These are phyloP conservation scores for Suillus americanus DNA, from an alignment of 768 basidiomycete genomes.

Conservation along the genomic window DNA sequence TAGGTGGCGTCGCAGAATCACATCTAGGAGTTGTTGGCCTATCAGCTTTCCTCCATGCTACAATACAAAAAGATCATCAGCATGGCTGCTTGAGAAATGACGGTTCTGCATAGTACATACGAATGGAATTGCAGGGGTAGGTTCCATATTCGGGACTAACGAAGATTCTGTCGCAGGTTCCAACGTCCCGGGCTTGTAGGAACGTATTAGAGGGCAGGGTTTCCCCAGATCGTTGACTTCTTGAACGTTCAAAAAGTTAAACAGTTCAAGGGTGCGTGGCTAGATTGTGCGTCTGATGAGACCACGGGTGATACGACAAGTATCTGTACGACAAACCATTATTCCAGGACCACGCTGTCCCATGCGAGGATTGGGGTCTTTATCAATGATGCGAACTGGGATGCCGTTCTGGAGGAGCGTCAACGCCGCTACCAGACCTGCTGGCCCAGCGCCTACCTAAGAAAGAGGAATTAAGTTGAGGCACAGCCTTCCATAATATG, in stretches of 20 bases:
- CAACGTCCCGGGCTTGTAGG: constrained; percentile 26
- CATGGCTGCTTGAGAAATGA: background rate
- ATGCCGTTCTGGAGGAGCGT: constrained; percentile 34
- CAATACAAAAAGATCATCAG: background rate
- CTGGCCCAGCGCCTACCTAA: constrained; percentile 48
- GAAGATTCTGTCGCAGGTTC: background rate
- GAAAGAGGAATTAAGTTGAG: background rate
- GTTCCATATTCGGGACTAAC: constrained; percentile 18
- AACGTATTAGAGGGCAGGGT: constrained; percentile 27
- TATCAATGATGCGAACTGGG: constrained; percentile 11
- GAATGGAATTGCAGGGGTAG: constrained; percentile 25
- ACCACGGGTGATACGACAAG: background rate
- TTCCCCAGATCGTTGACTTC: constrained; percentile 32
- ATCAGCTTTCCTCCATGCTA: constrained; percentile 20
- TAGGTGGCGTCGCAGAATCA: constrained; percentile 17
- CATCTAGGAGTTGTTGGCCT: constrained; percentile 31
- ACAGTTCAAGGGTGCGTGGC: constrained; percentile 46
- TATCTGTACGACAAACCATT: constrained; percentile 22
- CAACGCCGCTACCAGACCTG: constrained; percentile 44
- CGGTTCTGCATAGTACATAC: constrained; percentile 13
- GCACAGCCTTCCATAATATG: background rate
- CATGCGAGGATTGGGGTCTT: constrained; percentile 24
- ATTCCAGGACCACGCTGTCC: constrained; percentile 41
- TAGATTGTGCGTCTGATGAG: constrained; percentile 11
- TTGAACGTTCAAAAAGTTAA: constrained; percentile 36